phyloP scores from a whole-genome alignment of 2,329 filamentous ascomycete species.

The Diaporthe helianthi region DNA sequence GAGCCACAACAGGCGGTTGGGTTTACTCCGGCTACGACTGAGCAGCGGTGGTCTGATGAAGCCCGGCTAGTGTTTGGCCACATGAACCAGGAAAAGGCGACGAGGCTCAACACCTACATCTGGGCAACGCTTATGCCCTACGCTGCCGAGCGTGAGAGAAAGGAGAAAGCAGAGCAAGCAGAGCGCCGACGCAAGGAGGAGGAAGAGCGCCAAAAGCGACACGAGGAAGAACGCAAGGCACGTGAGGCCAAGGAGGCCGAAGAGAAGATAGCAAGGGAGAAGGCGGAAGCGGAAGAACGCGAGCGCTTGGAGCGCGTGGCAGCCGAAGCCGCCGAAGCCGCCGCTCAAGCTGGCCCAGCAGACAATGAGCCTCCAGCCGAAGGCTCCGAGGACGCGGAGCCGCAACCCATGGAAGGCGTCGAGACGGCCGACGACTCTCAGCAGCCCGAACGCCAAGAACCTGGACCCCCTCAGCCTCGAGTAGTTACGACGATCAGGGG shows the following conservation, averaged over 20 bases:
- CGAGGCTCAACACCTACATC: conserved; percentile 72
- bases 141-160: conserved; percentile 82
- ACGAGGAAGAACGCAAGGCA: conserved; percentile 70
- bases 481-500: conserved; percentile 86
- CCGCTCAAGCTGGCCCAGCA: conserved; percentile 53
- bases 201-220: conserved; percentile 66
- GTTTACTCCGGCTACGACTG: conserved; percentile 76
- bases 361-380: conserved; percentile 49
- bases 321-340: conserved; percentile 62
- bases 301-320: conserved; percentile 67
- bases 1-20: conserved; percentile 78
- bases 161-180: conserved; percentile 65
- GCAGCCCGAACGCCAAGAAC: conserved; percentile 45
- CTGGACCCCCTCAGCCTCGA: conserved; percentile 62
- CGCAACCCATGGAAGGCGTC: conserved; percentile 67
- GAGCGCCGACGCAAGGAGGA: conserved; percentile 61
- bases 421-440: conserved; percentile 55
- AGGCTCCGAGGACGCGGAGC: conserved; percentile 49
- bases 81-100: conserved; percentile 71
- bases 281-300: conserved; percentile 74
- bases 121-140: conserved; percentile 79
- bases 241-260: conserved; percentile 77
- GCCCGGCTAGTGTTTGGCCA: conserved; percentile 83
- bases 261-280: conserved; percentile 70
- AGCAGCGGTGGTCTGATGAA: conserved; percentile 86